phyloP scores from a whole-genome alignment of 129 eudicot species.

The Mikania micrantha region DNA sequence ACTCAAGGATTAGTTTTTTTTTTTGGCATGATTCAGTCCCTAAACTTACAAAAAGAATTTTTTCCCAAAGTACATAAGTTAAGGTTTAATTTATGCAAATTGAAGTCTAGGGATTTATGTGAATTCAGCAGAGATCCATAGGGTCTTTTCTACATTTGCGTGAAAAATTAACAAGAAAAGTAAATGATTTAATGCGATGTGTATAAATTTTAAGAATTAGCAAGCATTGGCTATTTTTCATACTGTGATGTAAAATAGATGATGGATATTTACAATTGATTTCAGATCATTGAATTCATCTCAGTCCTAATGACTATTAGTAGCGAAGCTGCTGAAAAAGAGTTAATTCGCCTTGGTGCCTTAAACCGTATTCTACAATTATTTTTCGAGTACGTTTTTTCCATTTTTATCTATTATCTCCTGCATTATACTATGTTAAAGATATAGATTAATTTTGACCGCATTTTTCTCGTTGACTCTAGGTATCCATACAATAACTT shows the following conservation, averaged over 20 bases:
- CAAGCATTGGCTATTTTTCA: background rate
- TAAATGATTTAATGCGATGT: background rate
- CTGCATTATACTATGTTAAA: background rate
- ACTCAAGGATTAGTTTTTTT: background rate
- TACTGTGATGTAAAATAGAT: constrained; percentile 6
- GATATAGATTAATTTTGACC: background rate
- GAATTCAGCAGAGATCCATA: background rate
- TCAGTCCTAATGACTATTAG: constrained; percentile 74
- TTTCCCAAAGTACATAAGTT: background rate
- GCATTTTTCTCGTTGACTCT: constrained; percentile 9
- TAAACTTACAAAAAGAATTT: background rate
- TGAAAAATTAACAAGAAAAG: background rate
- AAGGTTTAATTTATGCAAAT: background rate
- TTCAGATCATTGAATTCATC: constrained; percentile 86
- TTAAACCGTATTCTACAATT: constrained; percentile 62
- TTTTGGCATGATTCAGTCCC: background rate
- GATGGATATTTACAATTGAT: constrained; percentile 13
- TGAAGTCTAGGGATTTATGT: background rate
- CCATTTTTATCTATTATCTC: background rate
- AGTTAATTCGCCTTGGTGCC: constrained; percentile 85
- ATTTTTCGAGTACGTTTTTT: constrained; percentile 67
- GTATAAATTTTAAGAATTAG: background rate
- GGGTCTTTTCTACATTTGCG: background rate
- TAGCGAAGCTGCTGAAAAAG: constrained; percentile 86
- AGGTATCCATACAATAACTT: constrained; percentile 98